Conservation (phyloP, 192 early-diverging fungal species). For the Podila clonocystis region DNA sequence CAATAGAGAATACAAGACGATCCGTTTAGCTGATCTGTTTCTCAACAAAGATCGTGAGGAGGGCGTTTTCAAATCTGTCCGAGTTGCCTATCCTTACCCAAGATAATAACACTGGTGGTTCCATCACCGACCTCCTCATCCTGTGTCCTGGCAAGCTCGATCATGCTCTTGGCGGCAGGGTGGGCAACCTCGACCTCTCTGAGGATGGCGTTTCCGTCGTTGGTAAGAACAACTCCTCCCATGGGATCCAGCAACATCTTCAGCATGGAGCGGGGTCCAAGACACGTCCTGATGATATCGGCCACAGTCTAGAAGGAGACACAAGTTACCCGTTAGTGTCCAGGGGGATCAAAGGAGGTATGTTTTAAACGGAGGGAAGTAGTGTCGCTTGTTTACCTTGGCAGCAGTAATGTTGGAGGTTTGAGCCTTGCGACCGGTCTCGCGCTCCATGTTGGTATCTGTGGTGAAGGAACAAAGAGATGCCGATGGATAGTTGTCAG, state of each 20-base stretch:
- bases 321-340: constrained; percentile 1
- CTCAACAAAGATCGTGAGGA: not conserved
- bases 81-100: constrained; percentile 66
- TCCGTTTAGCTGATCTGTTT: too few species aligned
- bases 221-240: constrained; percentile 98
- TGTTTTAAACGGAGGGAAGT: not conserved
- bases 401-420: constrained; percentile 97
- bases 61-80: not conserved
- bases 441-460: constrained; percentile 92
- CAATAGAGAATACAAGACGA: not conserved
- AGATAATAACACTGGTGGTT: constrained; percentile 98
- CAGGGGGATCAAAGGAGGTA: not conserved
- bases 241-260: constrained; percentile 99
- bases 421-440: constrained; percentile 96
- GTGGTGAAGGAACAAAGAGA: constrained; percentile 5
- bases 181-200: constrained; percentile 99
- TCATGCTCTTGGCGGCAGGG: constrained; percentile 99
- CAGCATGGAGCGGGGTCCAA: constrained; percentile 98
- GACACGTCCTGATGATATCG: constrained; percentile 98
- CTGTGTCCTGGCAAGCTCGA: constrained; percentile 98
- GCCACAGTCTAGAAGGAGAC: constrained; percentile 80
- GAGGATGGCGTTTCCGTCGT: constrained; percentile 99
- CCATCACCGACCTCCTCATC: constrained; percentile 99
- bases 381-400: constrained; percentile 71
- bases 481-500: too few species aligned